Conservation (phyloP, 345 rosid species). For the Turnera subulata region DNA sequence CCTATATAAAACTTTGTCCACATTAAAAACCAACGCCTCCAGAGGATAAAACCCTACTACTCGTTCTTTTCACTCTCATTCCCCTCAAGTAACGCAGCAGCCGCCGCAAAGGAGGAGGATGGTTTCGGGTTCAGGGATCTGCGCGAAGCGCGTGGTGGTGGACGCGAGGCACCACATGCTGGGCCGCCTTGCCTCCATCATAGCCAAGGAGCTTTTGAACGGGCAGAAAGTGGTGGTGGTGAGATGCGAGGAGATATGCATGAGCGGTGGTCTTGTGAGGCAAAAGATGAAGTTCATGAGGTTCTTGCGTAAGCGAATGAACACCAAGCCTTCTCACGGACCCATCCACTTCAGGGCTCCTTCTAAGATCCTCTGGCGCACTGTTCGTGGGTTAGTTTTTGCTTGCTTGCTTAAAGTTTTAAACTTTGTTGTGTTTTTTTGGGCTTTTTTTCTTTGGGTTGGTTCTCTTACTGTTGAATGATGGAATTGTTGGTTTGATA, state of each 20-base stretch:
- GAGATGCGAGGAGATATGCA: conserved; percentile 32
- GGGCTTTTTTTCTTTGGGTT: neutral
- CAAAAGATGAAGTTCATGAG: conserved; percentile 28
- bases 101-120: conserved; percentile 6
- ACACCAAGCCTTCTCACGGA: conserved; percentile 37
- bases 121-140: conserved; percentile 28
- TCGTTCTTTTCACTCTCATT: neutral
- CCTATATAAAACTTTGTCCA: too few relatives aligned
- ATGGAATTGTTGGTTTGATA: too few relatives aligned
- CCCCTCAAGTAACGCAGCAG: neutral
- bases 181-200: conserved; percentile 22
- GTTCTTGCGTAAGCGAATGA: conserved; percentile 26
- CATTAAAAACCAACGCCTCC: neutral
- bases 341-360: conserved; percentile 40
- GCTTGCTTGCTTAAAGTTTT: neutral
- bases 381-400: conserved; percentile 31
- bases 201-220: conserved; percentile 33
- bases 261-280: conserved; percentile 24
- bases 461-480: too few relatives aligned
- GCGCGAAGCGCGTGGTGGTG: conserved; percentile 21
- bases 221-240: conserved; percentile 38
- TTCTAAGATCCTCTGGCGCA: conserved; percentile 35
- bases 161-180: conserved; percentile 29
- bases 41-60: conserved; percentile 9
- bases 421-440: neutral